Evolutionary conservation across 176 grass and related monocot species (phyloP), one percentile per base, ranked within the genome.

Genomic region (Themeda triandra): DNA sequence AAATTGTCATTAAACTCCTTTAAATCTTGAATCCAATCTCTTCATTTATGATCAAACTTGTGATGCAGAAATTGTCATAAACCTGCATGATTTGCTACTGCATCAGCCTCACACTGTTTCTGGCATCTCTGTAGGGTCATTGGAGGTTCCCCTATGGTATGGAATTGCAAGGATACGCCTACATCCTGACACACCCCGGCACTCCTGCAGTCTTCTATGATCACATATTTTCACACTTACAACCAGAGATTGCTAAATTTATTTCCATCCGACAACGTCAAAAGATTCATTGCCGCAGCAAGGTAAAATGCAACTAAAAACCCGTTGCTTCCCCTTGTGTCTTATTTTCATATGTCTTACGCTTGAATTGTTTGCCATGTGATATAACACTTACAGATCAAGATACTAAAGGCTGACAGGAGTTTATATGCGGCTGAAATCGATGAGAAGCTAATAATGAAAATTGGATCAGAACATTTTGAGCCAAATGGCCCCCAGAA

Each of bases 131-230:
- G 77, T 76, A 98, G 96, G 96, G 96, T 56, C 93, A 99, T 87
- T 99, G 96, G 96, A 95, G 96, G 80, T 99, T 99, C 76, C 96
- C 96, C 18, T 65, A 72, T 78, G 93, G 93, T 82, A 99, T 91
- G 86, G 96, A 99, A 81, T 72, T 99, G 96, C 93, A 96, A 95
- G 96, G 96, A 82, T 99, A 99, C 87, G 93, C 88, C 25, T 99
- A 99, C 79, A 99, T 96, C 77, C 84, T 99, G 58, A 99, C 96
- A 14, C 96, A 99, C 85, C 93, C 96, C 65, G 96, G 96, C 65
- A 99, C 96, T 73, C 96, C 96, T 30, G 41, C 91, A 83, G 93
- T 99, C 28, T 99, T 99, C 86, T 96, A 92, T 75, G 96, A 99
- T 64, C 96, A 99, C 80, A 66, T 96, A 54, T 99, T 99, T 83